phyloP scores from a whole-genome alignment of 2,329 filamentous ascomycete species.

The Rhynchosporium graminicola region DNA sequence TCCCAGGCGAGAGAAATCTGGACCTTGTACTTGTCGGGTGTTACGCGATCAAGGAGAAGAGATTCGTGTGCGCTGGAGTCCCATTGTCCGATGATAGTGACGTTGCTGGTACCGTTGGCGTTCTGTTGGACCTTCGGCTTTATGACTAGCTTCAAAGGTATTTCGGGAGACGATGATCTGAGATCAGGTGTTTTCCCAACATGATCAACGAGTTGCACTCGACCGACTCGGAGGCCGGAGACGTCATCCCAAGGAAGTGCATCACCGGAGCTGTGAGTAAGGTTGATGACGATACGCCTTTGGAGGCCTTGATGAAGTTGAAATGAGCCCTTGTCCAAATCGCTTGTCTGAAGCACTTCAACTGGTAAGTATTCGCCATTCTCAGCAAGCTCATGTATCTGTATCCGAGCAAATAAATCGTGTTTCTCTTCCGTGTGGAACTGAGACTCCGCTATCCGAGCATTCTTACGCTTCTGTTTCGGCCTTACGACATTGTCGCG shows the following conservation, averaged over 20 bases:
- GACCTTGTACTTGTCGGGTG: constrained; percentile 88
- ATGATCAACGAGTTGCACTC: constrained; percentile 80
- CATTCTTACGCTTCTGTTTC: constrained; percentile 53
- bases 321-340: constrained; percentile 85
- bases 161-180: constrained; percentile 68
- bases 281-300: constrained; percentile 78
- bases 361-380: constrained; percentile 88
- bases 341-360: constrained; percentile 84
- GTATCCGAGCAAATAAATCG: constrained; percentile 83
- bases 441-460: constrained; percentile 82
- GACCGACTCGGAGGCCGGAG: constrained; percentile 73
- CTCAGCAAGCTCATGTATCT: constrained; percentile 90
- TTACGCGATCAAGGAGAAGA: constrained; percentile 88
- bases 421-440: constrained; percentile 93
- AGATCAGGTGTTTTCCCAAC: constrained; percentile 83
- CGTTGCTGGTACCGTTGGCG: constrained; percentile 83
- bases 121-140: constrained; percentile 81
- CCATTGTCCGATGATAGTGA: constrained; percentile 91
- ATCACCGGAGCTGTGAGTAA: constrained; percentile 91
- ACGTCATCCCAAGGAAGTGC: constrained; percentile 87
- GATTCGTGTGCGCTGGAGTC: constrained; percentile 93
- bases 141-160: constrained; percentile 74
- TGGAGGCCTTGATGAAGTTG: constrained; percentile 95
- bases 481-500: constrained; percentile 70
- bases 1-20: constrained; percentile 89